These are phyloP conservation scores for Hymenoscyphus albidus DNA, from an alignment of 2,329 filamentous ascomycete species.

Conservation along the genomic window DNA sequence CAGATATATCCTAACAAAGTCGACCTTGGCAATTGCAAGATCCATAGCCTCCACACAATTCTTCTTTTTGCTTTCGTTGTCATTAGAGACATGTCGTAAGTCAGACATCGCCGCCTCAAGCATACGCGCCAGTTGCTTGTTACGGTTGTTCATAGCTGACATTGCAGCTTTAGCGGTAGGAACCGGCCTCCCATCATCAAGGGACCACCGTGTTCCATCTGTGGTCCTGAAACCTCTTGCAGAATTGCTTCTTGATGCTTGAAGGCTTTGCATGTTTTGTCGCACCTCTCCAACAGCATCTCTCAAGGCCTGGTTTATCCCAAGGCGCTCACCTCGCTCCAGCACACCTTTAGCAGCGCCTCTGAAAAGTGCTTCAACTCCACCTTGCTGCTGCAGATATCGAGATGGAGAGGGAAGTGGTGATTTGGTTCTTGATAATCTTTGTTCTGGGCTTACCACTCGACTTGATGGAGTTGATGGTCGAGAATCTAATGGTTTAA, in stretches of 20 bases:
- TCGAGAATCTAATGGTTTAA: conserved; percentile 24
- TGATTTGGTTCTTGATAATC: conserved; percentile 27
- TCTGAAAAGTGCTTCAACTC: conserved; percentile 68
- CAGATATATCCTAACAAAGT: conserved; percentile 60
- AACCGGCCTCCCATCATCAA: conserved; percentile 31
- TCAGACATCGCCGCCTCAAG: conserved; percentile 62
- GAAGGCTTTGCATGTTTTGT: conserved; percentile 67
- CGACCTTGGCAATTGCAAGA: conserved; percentile 57
- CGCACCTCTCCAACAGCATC: conserved; percentile 76
- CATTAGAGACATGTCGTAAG: conserved; percentile 57
- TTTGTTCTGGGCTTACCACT: conserved; percentile 25
- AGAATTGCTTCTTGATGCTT: conserved; percentile 48
- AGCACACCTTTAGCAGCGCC: conserved; percentile 73
- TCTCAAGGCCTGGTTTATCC: conserved; percentile 76
- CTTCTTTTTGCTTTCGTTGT: conserved; percentile 42
- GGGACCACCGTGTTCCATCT: conserved; percentile 30
- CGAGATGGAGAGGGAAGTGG: conserved; percentile 33
- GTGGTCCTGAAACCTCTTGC: conserved; percentile 24
- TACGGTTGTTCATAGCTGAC: conserved; percentile 58
- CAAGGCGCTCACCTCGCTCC: conserved; percentile 69
- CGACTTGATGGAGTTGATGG: conserved; percentile 31
- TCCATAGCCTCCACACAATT: conserved; percentile 51
- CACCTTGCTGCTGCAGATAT: conserved; percentile 47
- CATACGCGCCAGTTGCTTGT: conserved; percentile 63
- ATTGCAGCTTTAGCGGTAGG: conserved; percentile 39